Evolutionary conservation across 2,329 filamentous ascomycete species (phyloP), one percentile per base, ranked within the genome.

Genomic region (Thermothelomyces thermophilus): DNA sequence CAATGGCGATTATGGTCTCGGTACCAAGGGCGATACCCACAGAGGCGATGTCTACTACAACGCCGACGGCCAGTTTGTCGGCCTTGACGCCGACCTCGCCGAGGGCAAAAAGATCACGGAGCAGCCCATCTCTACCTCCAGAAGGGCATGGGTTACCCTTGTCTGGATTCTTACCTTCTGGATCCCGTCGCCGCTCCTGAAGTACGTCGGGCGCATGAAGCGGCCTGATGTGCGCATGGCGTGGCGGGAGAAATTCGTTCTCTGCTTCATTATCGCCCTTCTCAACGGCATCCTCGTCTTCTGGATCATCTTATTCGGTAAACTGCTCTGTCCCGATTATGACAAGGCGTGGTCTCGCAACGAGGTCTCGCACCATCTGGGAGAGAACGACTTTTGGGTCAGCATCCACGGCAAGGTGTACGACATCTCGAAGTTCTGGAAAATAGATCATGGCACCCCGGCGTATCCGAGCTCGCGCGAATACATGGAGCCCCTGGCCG

Each of bases 221-320:
- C 84, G 93, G 48, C 93, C 90, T 1, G 93, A 98, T 69, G 89
- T 98, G 8, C 87, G 93, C 22, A 87, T 96, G 81, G 93, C 93
- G 0, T 98, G 93, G 93, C 81, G 93, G 68, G 93, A 98, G 64
- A 98, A 98, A 69, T 45, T 98, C 10, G 85, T 93, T 0, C 73
- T 98, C 10, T 82, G 90, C 41, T 73, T 87, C 51, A 61, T 95
- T 46, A 97, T 98, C 59, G 65, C 87, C 26, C 61, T 98, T 11
- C 69, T 95, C 58, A 98, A 98, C 68, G 89, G 65, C 34, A 63
- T 80, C 24, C 80, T 98, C 54, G 75, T 96, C 51, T 98, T 98
- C 71, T 95, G 89, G 79, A 96, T 98, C 60, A 79, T 96, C 56
- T 80, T 71, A 34, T 93, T 98, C 60, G 90, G 91, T 30, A 81